Base-by-base conservation (phyloP, 1,284 basidiomycete genomes). In the Dichomitus squalens region DNA sequence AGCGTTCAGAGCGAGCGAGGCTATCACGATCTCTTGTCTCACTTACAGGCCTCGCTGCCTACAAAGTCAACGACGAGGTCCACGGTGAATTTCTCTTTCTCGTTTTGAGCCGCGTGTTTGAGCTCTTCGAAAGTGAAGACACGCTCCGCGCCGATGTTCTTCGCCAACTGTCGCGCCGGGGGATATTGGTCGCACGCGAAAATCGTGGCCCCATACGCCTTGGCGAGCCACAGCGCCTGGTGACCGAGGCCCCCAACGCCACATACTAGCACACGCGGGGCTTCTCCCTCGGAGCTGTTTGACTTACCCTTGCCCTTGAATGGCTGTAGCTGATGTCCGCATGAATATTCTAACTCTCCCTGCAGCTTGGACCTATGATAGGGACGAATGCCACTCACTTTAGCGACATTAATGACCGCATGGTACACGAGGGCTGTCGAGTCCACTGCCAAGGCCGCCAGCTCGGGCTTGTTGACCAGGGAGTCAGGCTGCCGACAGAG, bases 161-260 rank as follows among this genome's bases (percentile, higher is more conserved):
- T 31, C 6, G 29, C 29, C 29, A 31, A 11, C 29, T 11, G 5
- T 31, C 11, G 29, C 11, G 29, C 29, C 5, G 5, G 29, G 6
- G 29, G 29, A 31, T 6, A 31, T 31, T 5, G 29, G 29, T 31
- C 29, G 29, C 29, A 31, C 5, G 57, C 60, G 21, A 40, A 62
- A 6, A 59, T 57, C 1, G 52, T 57, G 36, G 60, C 57, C 2
- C 57, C 60, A 39, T 52, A 53, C 36, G 21, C 34, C 49, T 55
- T 50, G 9, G 50, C 55, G 20, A 62, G 44, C 36, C 59, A 57
- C n/a, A 59, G 20, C 4, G 57, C 60, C 34, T 53, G 53, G 38
- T 62, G 60, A 7, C 57, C 60, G 11, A 62, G 49, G 1, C 54
- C 60, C 33, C 57, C 52, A 21, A 59, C 33, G 36, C 60, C 60